Conservation (phyloP, 768 basidiomycete genomes). For the Macrolepiota albuminosa region DNA sequence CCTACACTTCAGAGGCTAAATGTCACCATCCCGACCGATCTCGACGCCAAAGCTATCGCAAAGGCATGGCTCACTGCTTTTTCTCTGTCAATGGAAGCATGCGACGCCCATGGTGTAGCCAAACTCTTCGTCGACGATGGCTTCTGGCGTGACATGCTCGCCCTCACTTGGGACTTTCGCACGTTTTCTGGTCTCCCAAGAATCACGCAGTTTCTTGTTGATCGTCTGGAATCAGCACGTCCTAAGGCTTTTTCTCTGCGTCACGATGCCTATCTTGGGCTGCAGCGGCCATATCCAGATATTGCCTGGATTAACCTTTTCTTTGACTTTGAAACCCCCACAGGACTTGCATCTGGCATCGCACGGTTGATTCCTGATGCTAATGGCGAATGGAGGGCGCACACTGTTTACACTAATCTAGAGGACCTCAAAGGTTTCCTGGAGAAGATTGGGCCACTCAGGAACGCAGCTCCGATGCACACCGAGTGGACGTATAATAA, state of each 20-base stretch:
- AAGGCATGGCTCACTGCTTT: conserved; percentile 25
- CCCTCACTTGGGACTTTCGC: conserved; percentile 22
- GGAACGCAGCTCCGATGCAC: conserved; percentile 40
- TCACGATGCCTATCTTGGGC: conserved; percentile 23
- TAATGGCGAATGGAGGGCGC: conserved; percentile 51
- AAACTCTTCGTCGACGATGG: conserved; percentile 18
- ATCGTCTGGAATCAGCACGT: conserved; percentile 9
- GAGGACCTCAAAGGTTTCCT: conserved; percentile 49
- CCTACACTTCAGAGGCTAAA: conserved; percentile 24
- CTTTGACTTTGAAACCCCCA: conserved; percentile 51
- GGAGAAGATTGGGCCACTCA: conserved; percentile 42
- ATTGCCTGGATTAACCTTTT: conserved; percentile 52
- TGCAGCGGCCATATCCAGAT: conserved; percentile 43
- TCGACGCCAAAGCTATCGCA: conserved; percentile 19
- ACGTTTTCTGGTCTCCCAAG: conserved; percentile 16
- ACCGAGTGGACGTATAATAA: conserved; percentile 52
- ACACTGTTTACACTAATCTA: conserved; percentile 55
- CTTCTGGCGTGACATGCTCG: conserved; percentile 19
- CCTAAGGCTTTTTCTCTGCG: conserved; percentile 27
- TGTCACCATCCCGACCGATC: conserved; percentile 14
- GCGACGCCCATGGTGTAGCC: conserved; percentile 12
- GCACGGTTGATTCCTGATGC: conserved; percentile 46
- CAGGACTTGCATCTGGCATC: conserved; percentile 49
- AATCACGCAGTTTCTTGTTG: conserved; percentile 17
- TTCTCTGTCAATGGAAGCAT: conserved; percentile 7